Evolutionary conservation across 164 flowering plant genomes (phyloP).

Genomic region (Sextonia rubra): DNA sequence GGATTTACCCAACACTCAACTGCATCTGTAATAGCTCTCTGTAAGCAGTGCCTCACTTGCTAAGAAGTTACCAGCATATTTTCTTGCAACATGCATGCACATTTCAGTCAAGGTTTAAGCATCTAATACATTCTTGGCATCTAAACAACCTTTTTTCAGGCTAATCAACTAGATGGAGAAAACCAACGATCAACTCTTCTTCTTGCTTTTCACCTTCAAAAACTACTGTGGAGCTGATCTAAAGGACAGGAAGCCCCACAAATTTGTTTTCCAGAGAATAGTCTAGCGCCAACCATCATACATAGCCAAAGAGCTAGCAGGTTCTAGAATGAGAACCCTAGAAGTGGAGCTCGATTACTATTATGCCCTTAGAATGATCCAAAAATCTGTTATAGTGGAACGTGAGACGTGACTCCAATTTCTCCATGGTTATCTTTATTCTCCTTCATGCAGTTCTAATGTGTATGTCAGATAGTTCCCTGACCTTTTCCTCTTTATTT

Average conservation of each 20-base stretch:
- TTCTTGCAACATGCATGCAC: slow-evolving; percentile 19
- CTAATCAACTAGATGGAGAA: slow-evolving; percentile 8
- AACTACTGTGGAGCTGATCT: slow-evolving; percentile 60
- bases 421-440: slow-evolving; percentile 30
- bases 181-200: slow-evolving; percentile 43
- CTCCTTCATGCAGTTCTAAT: slow-evolving; percentile 5
- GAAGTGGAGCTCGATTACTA: slow-evolving; percentile 40
- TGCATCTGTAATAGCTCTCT: too few relatives aligned
- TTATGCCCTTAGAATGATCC: slow-evolving; percentile 40
- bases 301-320: slow-evolving; percentile 31
- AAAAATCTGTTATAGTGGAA: slow-evolving; percentile 28
- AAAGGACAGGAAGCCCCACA: slow-evolving; percentile 26
- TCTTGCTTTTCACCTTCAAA: slow-evolving; percentile 46
- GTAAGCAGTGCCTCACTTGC: too few relatives aligned
- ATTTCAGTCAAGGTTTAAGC: slow-evolving; percentile 13
- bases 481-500: slow-evolving; percentile 36
- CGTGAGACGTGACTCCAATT: slow-evolving; percentile 27
- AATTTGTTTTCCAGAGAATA: slow-evolving; percentile 41
- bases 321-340: slow-evolving; percentile 29
- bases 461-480: slow-evolving; percentile 33
- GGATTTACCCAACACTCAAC: too few relatives aligned
- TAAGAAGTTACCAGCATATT: slow-evolving; percentile 12
- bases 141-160: neutral
- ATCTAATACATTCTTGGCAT: slow-evolving; percentile 2
- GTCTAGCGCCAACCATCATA: slow-evolving; percentile 44